Base-by-base conservation (phyloP, 306 rosid genomes). In the Citrullus colocynthis region DNA sequence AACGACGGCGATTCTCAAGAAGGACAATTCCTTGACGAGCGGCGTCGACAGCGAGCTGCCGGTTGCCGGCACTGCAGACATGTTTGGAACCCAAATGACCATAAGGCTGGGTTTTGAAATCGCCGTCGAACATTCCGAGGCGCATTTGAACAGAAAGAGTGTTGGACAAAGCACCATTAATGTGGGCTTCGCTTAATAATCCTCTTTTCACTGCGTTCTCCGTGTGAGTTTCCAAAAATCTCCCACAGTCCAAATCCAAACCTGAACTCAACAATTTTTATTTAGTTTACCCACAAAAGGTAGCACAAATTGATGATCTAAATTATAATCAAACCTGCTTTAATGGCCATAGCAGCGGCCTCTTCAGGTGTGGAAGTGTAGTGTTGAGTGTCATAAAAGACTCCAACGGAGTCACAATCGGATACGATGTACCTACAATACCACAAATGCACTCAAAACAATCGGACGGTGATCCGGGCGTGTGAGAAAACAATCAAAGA, bases 341-440 rank as follows among this genome's bases (percentile, higher is more conserved):
- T 93, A 69, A 93, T 90, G 80, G 98, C 98, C 56, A 75, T 91
- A 2, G 98, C 98, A 32, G 95, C 98, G 5, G 97, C 96, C 74
- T 87, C 89, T 83, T 93, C 98, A 0, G 98, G 96, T 1, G 98
- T 86, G 5, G 89, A 82, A 2, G 98, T 86, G 48, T 89, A 93
- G 66, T 93, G 97, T 81, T 93, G 98, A 70, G 24, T 80, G 18
- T 57, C 54, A 11, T 83, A 93, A 28, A 88, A 89, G 44, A 93
- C 98, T 6, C 90, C 91, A 0, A 93, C 91, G 5, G 98, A 93
- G 75, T 93, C 98, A 80, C 98, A 93, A 36, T 93, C 98, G 4
- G 98, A 89, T 12, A 93, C 98, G 55, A 93, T 91, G 85, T 93
- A 93, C 86, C 98, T 92, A 36, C 72, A 80, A 9, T 15, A 34